A percentile compares a stretch with the other conserved stretches of the same genome.
Conservation (phyloP, 352 stramenopile species). For the Albugo candida region DNA sequence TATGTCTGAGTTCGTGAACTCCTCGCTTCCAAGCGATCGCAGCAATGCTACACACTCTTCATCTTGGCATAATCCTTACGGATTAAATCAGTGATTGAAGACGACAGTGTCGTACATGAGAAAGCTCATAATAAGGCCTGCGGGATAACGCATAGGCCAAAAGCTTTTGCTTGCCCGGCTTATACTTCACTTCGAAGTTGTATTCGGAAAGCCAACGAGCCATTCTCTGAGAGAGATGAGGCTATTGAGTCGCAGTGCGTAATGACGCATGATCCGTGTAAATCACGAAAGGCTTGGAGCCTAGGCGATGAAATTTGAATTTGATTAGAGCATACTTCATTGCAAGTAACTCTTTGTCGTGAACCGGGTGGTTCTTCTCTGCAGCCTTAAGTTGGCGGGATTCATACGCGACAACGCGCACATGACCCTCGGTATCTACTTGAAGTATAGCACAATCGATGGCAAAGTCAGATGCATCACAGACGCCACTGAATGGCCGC, state of each 20-base stretch:
- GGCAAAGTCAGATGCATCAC: slow-evolving; percentile 1
- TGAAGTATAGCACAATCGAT: slow-evolving; percentile 4
- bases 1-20: background rate
- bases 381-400: background rate
- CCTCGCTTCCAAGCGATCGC: background rate
- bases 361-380: slow-evolving; percentile 1
- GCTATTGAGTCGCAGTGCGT: background rate
- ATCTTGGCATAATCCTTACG: background rate
- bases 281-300: background rate
- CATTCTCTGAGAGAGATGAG: slow-evolving; percentile 8
- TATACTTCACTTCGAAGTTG: slow-evolving; percentile 13
- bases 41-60: background rate
- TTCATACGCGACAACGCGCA: slow-evolving; percentile 2
- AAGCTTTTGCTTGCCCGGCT: slow-evolving; percentile 9
- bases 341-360: background rate
- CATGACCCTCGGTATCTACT: background rate
- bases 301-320: background rate
- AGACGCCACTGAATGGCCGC: slow-evolving; percentile 1
- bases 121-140: slow-evolving; percentile 1
- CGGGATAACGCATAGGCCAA: slow-evolving; percentile 11
- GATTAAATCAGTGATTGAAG: background rate
- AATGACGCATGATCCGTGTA: slow-evolving; percentile 3
- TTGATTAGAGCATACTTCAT: slow-evolving; percentile 1
- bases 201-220: slow-evolving; percentile 11
- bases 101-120: background rate